These are phyloP conservation scores for Lasiosphaeria ovina DNA, from an alignment of 495 filamentous ascomycete genomes.

Conservation along the genomic window DNA sequence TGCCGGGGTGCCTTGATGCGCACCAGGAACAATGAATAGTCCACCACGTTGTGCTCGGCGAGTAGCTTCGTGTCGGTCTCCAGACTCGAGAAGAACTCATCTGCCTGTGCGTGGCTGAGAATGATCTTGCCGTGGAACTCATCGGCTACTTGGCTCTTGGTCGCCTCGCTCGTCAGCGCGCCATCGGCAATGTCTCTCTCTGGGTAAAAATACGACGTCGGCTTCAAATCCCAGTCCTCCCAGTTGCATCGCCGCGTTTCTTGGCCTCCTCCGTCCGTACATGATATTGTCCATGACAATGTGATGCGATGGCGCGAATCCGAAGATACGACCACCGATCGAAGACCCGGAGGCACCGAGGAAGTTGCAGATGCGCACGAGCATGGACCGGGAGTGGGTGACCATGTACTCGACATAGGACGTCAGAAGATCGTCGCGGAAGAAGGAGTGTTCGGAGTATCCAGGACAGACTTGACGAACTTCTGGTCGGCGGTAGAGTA, in stretches of 20 bases:
- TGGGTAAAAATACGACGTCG: slow-evolving; percentile 68
- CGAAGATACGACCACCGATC: slow-evolving; percentile 53
- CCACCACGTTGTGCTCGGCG: slow-evolving; percentile 58
- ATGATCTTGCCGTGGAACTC: slow-evolving; percentile 64
- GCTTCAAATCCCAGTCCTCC: slow-evolving; percentile 72
- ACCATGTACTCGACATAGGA: slow-evolving; percentile 62
- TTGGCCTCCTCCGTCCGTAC: slow-evolving; percentile 47
- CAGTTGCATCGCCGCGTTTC: slow-evolving; percentile 46
- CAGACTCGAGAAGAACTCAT: slow-evolving; percentile 47
- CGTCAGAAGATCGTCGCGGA: slow-evolving; percentile 58
- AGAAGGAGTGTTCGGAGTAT: slow-evolving; percentile 65
- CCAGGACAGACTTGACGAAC: slow-evolving; percentile 65
- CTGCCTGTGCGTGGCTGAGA: slow-evolving; percentile 48
- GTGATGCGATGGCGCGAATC: slow-evolving; percentile 60
- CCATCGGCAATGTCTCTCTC: slow-evolving; percentile 65
- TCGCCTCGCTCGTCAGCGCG: slow-evolving; percentile 55
- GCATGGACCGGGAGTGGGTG: slow-evolving; percentile 51
- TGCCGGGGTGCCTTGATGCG: slow-evolving; percentile 40
- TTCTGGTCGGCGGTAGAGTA: slow-evolving; percentile 58
- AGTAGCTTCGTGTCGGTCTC: slow-evolving; percentile 60
- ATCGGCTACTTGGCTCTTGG: slow-evolving; percentile 58
- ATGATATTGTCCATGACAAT: slow-evolving; percentile 73
- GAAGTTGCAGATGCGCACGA: slow-evolving; percentile 69
- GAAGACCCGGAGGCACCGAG: slow-evolving; percentile 52
- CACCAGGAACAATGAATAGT: slow-evolving; percentile 68